phyloP scores from a whole-genome alignment of 768 basidiomycete species.

The Mycena galopus region DNA sequence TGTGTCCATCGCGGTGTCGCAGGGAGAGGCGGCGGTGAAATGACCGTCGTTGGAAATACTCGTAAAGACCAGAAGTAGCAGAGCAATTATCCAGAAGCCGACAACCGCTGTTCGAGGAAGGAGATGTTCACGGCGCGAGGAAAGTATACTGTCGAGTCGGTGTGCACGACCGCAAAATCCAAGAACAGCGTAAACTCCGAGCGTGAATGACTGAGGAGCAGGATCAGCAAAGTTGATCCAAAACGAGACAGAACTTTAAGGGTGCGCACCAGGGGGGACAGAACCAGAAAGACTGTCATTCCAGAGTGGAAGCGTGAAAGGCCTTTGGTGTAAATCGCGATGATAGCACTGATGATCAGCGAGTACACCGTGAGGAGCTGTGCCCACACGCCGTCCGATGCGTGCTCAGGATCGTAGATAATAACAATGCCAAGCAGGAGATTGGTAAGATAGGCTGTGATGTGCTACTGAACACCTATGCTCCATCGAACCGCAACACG shows the following conservation, averaged over 20 bases:
- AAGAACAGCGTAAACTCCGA: neutral
- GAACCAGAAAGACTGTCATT: constrained; percentile 9
- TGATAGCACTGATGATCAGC: too few relatives aligned
- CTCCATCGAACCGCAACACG: neutral
- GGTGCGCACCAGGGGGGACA: constrained; percentile 8
- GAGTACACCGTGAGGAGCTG: too few relatives aligned
- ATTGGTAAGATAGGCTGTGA: constrained; percentile 16
- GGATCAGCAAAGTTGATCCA: neutral
- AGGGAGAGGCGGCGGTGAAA: constrained; percentile 4
- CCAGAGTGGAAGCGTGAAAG: constrained; percentile 9
- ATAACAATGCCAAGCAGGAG: constrained; percentile 9
- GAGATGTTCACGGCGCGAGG: neutral
- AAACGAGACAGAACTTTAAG: neutral
- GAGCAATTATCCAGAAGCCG: neutral
- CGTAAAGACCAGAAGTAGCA: constrained; percentile 2
- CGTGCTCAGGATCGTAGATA: constrained; percentile 7
- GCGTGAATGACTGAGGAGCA: neutral
- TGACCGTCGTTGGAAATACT: neutral
- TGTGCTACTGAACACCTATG: neutral
- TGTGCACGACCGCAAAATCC: neutral
- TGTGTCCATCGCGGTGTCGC: neutral
- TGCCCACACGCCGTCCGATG: constrained; percentile 12
- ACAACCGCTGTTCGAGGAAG: constrained; percentile 4
- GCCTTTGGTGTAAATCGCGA: too few relatives aligned
- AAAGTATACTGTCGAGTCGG: constrained; percentile 1